Base-by-base conservation (phyloP, 2,329 filamentous ascomycete genomes). In the Cryphonectria naterciae region DNA sequence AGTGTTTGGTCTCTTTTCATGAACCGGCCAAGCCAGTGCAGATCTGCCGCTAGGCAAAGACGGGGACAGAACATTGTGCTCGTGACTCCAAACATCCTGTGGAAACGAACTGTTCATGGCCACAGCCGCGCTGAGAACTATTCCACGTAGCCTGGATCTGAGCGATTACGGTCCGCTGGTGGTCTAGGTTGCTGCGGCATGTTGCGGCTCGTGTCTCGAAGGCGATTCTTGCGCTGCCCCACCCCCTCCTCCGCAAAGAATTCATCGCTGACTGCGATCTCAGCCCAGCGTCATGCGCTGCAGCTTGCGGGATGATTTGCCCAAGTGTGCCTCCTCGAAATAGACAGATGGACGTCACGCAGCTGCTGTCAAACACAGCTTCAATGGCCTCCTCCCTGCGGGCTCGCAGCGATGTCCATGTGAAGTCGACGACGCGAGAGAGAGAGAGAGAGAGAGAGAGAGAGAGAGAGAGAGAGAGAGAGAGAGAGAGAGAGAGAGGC, bases 191-290 rank as follows among this genome's bases (percentile, higher is more conserved):
- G 52, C 52, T 56, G 52, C 52, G 52, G 25, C n/a, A 56, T 28
- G 52, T 56, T 58, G 54, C 54, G 25, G 54, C 54, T 32, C 25
- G 54, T 58, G 54, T 58, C 54, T 58, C 54, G 52, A 56, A 10
- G 52, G 25, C 49, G 25, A 56, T 25, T 56, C 52, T 17, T 56
- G 52, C 22, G 49, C 52, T 25, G 11, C 11, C 11, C n/a, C 52
- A 28, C 52, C 10, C 52, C 10, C 37, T 2, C 37, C 54, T 28
- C 13, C 54, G 8, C 54, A 6, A 19, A 19, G 25, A 1, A 39
- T 25, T 2, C 32, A 32, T 39, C 58, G 58, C 58, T 61, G 22
- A n/a, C 32, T 61, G 28, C 6, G 4, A 58, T n/a, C 28, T 25
- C 58, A 39, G 58, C 35, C 19, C 58, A 61, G 32, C 28, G 32